Conservation (phyloP, 768 basidiomycete species). For the Boletus reticuloceps region DNA sequence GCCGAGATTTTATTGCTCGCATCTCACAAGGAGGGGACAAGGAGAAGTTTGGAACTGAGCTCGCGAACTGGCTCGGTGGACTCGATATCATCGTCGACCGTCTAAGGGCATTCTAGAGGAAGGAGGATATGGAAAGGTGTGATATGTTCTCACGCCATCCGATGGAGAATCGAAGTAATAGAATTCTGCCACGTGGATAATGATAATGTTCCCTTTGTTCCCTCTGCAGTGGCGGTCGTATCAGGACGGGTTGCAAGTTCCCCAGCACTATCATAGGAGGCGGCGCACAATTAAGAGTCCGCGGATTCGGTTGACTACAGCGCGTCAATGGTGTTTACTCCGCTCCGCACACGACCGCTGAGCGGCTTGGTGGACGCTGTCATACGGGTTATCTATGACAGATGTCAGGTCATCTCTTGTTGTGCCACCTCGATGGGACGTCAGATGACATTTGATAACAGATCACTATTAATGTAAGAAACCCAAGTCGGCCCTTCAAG, state of each 20-base stretch:
- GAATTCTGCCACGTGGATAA: constrained; percentile 14
- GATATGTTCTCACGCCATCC: constrained; percentile 6
- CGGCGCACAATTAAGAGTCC: constrained; percentile 12
- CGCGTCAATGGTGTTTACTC: constrained; percentile 5
- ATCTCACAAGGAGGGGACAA: constrained; percentile 62
- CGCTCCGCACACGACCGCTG: background rate
- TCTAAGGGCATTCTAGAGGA: constrained; percentile 54
- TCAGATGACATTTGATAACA: constrained; percentile 7
- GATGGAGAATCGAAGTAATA: constrained; percentile 24
- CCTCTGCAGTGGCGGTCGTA: background rate
- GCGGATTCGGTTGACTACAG: constrained; percentile 13
- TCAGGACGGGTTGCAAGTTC: background rate
- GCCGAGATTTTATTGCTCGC: constrained; percentile 59
- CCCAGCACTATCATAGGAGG: constrained; percentile 8
- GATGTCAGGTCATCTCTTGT: background rate
- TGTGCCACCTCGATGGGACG: constrained; percentile 1
- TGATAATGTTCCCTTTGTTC: background rate
- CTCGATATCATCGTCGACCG: constrained; percentile 55
- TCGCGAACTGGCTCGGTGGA: constrained; percentile 59
- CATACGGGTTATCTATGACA: background rate
- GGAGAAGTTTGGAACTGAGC: constrained; percentile 56
- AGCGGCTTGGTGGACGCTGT: background rate
- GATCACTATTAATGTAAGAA: background rate
- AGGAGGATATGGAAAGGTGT: constrained; percentile 58
- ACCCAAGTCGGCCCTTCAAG: background rate